phyloP scores from a whole-genome alignment of 2,329 filamentous ascomycete species.

The Colletotrichum gloeosporioides region DNA sequence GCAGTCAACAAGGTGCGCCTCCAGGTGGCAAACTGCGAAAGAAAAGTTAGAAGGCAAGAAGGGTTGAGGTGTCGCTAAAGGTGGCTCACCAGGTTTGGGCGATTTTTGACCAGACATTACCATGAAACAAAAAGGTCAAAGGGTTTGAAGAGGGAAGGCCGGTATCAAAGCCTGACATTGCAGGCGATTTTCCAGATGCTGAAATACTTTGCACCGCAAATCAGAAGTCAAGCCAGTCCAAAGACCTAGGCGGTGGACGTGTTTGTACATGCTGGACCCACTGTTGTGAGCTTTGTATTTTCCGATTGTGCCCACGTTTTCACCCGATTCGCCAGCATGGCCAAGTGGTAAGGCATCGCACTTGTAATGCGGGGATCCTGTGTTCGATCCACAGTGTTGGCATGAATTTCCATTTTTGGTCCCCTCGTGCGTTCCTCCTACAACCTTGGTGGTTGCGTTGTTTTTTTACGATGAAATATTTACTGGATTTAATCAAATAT shows the following conservation, averaged over 20 bases:
- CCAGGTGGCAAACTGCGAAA: too few relatives aligned
- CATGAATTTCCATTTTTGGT: neutral
- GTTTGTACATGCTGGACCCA: neutral
- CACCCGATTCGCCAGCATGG: constrained; percentile 27
- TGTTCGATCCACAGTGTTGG: constrained; percentile 38
- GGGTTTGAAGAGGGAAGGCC: neutral
- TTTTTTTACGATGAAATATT: neutral
- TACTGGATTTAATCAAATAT: neutral
- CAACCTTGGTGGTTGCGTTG: neutral
- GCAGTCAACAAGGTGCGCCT: too few relatives aligned
- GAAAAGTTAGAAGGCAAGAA: too few relatives aligned
- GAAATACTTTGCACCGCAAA: neutral
- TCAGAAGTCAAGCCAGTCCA: neutral
- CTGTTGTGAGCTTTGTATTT: rapidly evolving
- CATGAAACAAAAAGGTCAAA: neutral
- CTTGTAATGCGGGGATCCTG: constrained; percentile 40
- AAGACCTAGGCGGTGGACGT: neutral
- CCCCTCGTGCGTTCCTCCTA: neutral
- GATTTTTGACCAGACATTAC: neutral
- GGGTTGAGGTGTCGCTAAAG: neutral
- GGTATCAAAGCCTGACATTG: neutral
- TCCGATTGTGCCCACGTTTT: rapidly evolving
- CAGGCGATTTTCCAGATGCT: neutral
- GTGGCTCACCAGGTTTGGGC: neutral
- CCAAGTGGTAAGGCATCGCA: constrained; percentile 40